These are phyloP conservation scores for Oldenlandia corymbosa DNA, from an alignment of 257 asterid species.

Conservation along the genomic window DNA sequence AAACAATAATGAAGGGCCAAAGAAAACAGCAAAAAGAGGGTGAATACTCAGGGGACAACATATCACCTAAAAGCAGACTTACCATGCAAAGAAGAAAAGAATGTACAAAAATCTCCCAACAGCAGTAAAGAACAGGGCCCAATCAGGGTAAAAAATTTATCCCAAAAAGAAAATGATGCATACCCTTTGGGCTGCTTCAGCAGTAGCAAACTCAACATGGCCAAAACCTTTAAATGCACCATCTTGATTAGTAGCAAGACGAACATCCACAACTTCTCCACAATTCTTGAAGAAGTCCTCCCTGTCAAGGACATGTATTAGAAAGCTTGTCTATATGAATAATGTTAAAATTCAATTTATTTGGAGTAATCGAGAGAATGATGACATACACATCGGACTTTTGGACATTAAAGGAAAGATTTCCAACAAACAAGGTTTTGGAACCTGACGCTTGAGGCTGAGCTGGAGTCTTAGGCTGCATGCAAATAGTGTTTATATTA, in stretches of 20 bases:
- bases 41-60: too few species aligned
- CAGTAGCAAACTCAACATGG: slow-evolving; percentile 74
- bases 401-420: slow-evolving; percentile 52
- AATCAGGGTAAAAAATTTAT: too few species aligned
- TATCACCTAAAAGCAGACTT: too few species aligned
- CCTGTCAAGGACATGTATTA: slow-evolving; percentile 29
- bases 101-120: neutral
- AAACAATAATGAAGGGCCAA: too few species aligned
- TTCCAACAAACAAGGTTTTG: slow-evolving; percentile 71
- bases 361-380: neutral
- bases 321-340: neutral
- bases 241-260: slow-evolving; percentile 47
- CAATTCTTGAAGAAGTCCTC: slow-evolving; percentile 60
- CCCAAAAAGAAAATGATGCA: too few species aligned
- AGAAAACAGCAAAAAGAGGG: too few species aligned
- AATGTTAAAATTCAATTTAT: neutral
- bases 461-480: slow-evolving; percentile 55
- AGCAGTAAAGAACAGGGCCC: too few species aligned
- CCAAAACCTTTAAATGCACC: slow-evolving; percentile 77
- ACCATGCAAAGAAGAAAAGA: too few species aligned
- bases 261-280: slow-evolving; percentile 67
- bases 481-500: neutral
- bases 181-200: slow-evolving; percentile 75
- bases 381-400: slow-evolving; percentile 57
- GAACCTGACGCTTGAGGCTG: slow-evolving; percentile 38